These are phyloP conservation scores for Xerocomus cyaneibrunnescens DNA, from an alignment of 1,284 basidiomycete species.

Conservation along the genomic window DNA sequence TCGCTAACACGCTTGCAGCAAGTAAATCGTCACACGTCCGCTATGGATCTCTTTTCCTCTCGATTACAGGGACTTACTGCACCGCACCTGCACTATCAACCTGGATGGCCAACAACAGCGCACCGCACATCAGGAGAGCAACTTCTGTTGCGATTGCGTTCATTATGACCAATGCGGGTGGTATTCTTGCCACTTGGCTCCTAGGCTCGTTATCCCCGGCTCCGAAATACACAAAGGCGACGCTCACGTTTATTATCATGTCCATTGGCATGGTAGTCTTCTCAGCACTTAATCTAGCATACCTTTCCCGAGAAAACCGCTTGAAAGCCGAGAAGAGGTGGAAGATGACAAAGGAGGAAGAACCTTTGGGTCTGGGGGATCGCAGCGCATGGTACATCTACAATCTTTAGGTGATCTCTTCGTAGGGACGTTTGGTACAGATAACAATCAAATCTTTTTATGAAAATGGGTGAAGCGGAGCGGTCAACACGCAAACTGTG, in stretches of 20 bases:
- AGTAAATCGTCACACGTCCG: constrained; percentile 36
- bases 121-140: constrained; percentile 53
- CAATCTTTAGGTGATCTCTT: constrained; percentile 20
- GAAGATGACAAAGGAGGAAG: constrained; percentile 15
- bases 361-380: constrained; percentile 26
- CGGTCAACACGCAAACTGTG: too few species aligned
- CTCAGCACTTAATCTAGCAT: constrained; percentile 32
- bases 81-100: constrained; percentile 45
- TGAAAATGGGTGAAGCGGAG: too few species aligned
- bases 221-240: constrained; percentile 44
- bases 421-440: not conserved
- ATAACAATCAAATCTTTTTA: too few species aligned
- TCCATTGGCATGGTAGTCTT: constrained; percentile 37
- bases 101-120: constrained; percentile 59
- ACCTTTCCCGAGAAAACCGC: constrained; percentile 24
- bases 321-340: constrained; percentile 24
- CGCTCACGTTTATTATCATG: constrained; percentile 39
- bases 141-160: constrained; percentile 55
- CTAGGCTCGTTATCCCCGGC: constrained; percentile 44
- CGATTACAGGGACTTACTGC: constrained; percentile 47
- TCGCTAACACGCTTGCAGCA: constrained; percentile 9
- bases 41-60: constrained; percentile 53
- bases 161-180: constrained; percentile 54
- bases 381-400: constrained; percentile 35
- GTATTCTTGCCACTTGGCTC: constrained; percentile 58